Percentiles rank a stretch among this genome's conserved stretches.
Evolutionary conservation across 768 basidiomycete species (phyloP).

Genomic region (Lactarius hatsudake): DNA sequence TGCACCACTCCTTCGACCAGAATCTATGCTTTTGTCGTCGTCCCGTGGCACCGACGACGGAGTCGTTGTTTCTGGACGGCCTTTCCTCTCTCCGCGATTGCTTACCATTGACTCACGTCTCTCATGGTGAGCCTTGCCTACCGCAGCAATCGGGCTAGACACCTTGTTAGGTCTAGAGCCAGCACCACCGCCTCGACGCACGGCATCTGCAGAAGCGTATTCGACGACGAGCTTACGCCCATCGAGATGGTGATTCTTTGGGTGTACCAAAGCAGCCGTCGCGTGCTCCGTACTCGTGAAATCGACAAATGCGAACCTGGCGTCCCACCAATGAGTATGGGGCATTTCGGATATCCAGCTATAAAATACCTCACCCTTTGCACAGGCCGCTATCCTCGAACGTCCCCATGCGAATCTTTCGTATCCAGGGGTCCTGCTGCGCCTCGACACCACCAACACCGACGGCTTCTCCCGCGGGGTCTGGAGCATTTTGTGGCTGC

Average conservation of each 20-base stretch:
- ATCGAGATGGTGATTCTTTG: constrained; percentile 78
- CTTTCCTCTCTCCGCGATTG: not conserved
- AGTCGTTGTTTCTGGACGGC: not conserved
- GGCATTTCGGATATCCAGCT: not conserved
- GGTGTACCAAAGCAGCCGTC: constrained; percentile 76
- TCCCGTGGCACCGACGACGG: not conserved
- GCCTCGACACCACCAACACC: constrained; percentile 24
- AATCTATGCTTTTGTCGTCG: not conserved
- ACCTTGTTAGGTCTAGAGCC: constrained; percentile 7
- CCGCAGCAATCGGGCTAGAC: not conserved
- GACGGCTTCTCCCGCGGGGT: constrained; percentile 8
- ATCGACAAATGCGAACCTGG: constrained; percentile 92
- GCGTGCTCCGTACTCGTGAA: constrained; percentile 78
- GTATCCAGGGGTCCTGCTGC: constrained; percentile 53
- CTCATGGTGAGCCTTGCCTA: not conserved
- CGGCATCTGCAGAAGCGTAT: constrained; percentile 86
- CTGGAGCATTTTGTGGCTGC: constrained; percentile 33
- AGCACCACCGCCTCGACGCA: constrained; percentile 68
- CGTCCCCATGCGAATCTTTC: constrained; percentile 89
- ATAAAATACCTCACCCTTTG: constrained; percentile 69
- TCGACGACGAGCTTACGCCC: constrained; percentile 85
- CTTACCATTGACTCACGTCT: not conserved
- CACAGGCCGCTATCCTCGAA: constrained; percentile 95
- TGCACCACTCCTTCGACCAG: not conserved
- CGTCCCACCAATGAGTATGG: not conserved